Base-by-base conservation (phyloP, 495 filamentous ascomycete species). In the Articulospora tetracladia region DNA sequence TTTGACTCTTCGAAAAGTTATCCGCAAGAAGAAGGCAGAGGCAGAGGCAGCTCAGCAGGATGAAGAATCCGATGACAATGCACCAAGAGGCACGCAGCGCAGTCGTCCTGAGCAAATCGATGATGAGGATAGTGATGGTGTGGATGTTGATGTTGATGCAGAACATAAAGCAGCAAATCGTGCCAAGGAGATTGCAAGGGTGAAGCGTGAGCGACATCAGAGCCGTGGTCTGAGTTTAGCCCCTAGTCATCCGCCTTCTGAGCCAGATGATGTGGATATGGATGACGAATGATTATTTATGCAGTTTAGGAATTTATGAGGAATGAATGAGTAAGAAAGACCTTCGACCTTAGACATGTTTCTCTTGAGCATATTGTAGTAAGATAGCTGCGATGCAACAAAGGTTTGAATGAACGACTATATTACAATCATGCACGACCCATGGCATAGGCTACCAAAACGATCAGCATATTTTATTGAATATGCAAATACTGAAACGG, bases 1-100 rank as follows among this genome's bases (percentile, higher is more conserved):
- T 13, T 47, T 74, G 22, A 57, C 79, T 15, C 22, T 72, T 4
- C 69, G 75, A 13, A 71, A 72, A 56, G 72, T 81, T 27, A 64
- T 71, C 47, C 68, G 69, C 2, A 65, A 61, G 22, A 39, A 73
- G 57, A 70, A 74, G 55, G 27, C 27, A 24, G 68, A 73, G 1
- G 62, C 63, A 20, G 71, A 72, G 24, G 65, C 67, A 44, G 70
- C 66, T n/a, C 62, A 66, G 17, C 65, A 70, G 28, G 63, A 72
- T 23, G 67, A 68, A 15, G 70, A 69, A 17, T 52, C 60, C 11
- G 64, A 66, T 17, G 59, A 59, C 12, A 36, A 53, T 26, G 26
- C n/a, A 11, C 53, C 53, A 10, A 53, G 54, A 23, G 49, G 62
- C 1, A 58, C 61, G 32, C 53, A 57, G n/a, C 12, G 46, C 28